Evolutionary conservation across 164 flowering plant species (phyloP).

Genomic region (Annona squamosa): DNA sequence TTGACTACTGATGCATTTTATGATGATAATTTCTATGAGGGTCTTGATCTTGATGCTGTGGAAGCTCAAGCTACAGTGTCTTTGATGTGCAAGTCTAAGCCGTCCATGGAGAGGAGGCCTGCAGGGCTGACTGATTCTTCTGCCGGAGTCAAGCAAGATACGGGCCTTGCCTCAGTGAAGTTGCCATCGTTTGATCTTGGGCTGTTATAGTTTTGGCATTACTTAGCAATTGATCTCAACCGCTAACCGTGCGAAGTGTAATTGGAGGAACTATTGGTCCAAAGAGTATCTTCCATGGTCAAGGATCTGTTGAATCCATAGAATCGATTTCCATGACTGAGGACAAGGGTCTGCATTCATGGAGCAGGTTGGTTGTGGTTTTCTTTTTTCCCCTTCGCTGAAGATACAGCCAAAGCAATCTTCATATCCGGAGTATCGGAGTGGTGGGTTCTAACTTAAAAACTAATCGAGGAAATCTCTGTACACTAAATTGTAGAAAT

Average conservation of each 20-base stretch:
- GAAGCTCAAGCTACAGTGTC: conserved; percentile 78
- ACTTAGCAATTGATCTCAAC: not conserved
- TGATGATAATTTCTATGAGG: conserved; percentile 72
- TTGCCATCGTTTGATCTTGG: conserved; percentile 93
- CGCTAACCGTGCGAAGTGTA: not conserved
- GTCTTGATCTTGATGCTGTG: conserved; percentile 77
- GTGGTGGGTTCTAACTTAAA: no score
- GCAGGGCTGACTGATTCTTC: conserved; percentile 12
- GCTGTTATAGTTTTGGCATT: conserved; percentile 25
- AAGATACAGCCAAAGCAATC: no score
- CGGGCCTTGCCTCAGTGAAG: conserved; percentile 7
- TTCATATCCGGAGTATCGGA: no score
- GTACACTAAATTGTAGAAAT: no score
- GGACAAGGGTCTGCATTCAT: no score
- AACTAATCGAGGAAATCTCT: no score
- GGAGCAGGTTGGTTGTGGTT: no score
- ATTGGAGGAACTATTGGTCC: not conserved
- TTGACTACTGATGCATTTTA: conserved; percentile 18
- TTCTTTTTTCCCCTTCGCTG: no score
- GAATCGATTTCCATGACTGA: no score
- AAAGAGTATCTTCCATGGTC: no score
- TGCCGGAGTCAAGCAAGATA: conserved; percentile 11
- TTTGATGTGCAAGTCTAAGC: conserved; percentile 32
- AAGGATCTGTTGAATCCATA: no score
- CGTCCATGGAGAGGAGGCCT: conserved; percentile 16